These are phyloP conservation scores for Epipyxis sp. DNA, from an alignment of 108 stramenopile species.

Conservation along the genomic window DNA sequence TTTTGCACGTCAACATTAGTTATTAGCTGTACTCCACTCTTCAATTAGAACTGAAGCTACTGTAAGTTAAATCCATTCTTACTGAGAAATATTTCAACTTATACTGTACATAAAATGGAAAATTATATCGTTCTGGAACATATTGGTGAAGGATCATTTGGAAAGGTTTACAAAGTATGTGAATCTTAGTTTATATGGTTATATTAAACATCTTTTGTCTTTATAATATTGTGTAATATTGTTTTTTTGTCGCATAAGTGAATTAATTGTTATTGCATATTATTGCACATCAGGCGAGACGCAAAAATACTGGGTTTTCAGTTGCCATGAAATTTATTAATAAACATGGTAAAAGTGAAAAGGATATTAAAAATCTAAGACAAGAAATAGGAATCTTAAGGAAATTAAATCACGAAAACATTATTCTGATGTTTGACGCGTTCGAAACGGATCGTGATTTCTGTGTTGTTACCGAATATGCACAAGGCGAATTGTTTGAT, in stretches of 20 bases:
- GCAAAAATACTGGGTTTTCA: slow-evolving; percentile 55
- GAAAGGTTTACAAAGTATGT: slow-evolving; percentile 29
- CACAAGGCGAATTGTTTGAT: slow-evolving; percentile 62
- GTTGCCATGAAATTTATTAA: slow-evolving; percentile 63
- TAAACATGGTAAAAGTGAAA: slow-evolving; percentile 63
- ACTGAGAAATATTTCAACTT: too few relatives aligned
- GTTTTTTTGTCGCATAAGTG: too few relatives aligned
- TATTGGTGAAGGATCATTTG: slow-evolving; percentile 55
- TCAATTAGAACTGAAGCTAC: too few relatives aligned
- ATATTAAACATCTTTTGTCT: not conserved
- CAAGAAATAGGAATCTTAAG: slow-evolving; percentile 62
- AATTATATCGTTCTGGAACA: slow-evolving; percentile 54
- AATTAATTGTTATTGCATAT: not conserved
- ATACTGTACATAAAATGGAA: slow-evolving; percentile 24
- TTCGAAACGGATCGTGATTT: slow-evolving; percentile 68
- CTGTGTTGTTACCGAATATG: slow-evolving; percentile 66
- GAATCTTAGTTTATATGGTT: not conserved
- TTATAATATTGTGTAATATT: not conserved
- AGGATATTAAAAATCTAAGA: slow-evolving; percentile 54
- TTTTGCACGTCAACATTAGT: too few relatives aligned
- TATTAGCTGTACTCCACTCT: too few relatives aligned
- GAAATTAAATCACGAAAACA: slow-evolving; percentile 62
- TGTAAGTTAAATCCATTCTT: too few relatives aligned
- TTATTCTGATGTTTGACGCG: slow-evolving; percentile 65
- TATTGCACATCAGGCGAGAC: slow-evolving; percentile 24